Percentiles rank a stretch among this genome's conserved stretches.
Evolutionary conservation across 805 yeast genomes (phyloP).

Genomic region (Torulaspora microellipsoides): DNA sequence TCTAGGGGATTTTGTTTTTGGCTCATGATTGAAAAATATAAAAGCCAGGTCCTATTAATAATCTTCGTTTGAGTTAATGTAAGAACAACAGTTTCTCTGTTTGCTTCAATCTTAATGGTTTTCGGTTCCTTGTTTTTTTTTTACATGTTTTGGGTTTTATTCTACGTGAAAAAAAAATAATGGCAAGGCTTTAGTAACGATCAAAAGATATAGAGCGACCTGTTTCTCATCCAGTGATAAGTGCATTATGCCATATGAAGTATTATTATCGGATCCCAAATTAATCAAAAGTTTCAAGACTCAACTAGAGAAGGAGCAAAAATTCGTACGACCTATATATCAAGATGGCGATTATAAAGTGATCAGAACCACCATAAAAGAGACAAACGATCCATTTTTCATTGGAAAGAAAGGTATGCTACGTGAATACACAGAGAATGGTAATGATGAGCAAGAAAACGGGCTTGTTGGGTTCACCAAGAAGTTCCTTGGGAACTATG

Average conservation of each 20-base stretch:
- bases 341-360: constrained; percentile 16
- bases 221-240: too few species aligned
- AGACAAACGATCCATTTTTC: constrained; percentile 7
- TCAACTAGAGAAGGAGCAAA: constrained; percentile 15
- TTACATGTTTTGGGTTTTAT: neutral
- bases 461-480: constrained; percentile 10
- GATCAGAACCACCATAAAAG: constrained; percentile 21
- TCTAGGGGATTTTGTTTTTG: constrained; percentile 13
- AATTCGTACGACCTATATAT: constrained; percentile 26
- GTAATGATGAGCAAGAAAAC: neutral
- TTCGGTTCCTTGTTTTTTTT: neutral
- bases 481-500: constrained; percentile 2
- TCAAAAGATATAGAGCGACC: neutral
- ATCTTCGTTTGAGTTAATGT: too few species aligned
- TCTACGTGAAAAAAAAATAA: neutral
- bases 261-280: constrained; percentile 16
- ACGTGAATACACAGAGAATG: constrained; percentile 9
- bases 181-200: neutral
- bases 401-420: neutral
- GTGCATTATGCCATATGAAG: constrained; percentile 21
- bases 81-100: too few species aligned
- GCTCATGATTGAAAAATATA: constrained; percentile 3
- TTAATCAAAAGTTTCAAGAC: constrained; percentile 26
- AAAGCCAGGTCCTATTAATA: too few species aligned
- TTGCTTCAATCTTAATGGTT: too few species aligned